A percentile compares a stretch with the other conserved stretches of the same genome.
These are phyloP conservation scores for Coniochaeta sp. DNA, from an alignment of 2,329 filamentous ascomycete genomes.

Conservation along the genomic window DNA sequence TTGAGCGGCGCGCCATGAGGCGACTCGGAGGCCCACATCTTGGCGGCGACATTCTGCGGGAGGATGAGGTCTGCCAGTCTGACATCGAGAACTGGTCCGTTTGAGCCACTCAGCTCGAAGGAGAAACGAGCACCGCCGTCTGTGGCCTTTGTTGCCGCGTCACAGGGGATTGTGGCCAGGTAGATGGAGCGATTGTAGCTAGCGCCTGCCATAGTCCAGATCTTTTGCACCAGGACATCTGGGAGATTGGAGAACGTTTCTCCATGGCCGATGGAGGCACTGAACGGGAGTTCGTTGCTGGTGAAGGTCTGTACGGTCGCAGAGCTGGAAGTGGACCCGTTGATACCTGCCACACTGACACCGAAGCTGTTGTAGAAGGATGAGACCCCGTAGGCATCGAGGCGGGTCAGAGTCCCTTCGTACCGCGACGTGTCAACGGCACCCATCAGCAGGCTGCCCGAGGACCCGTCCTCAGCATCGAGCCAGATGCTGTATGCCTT, in stretches of 20 bases:
- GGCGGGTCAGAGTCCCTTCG: conserved; percentile 14
- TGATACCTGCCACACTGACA: conserved; percentile 9
- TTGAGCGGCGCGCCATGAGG: neutral
- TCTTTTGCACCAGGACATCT: conserved; percentile 11
- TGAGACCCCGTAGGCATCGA: conserved; percentile 5
- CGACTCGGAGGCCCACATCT: neutral
- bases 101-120: conserved; percentile 16
- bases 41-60: conserved; percentile 1
- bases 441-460: conserved; percentile 22
- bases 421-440: conserved; percentile 21
- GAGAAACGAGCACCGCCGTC: conserved; percentile 8
- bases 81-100: conserved; percentile 18
- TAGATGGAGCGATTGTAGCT: conserved; percentile 8
- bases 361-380: conserved; percentile 5
- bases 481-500: conserved; percentile 25
- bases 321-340: conserved; percentile 6
- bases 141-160: conserved; percentile 11
- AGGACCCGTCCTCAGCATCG: conserved; percentile 15
- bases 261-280: conserved; percentile 11
- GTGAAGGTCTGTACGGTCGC: conserved; percentile 5
- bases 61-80: conserved; percentile 20
- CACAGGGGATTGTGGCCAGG: conserved; percentile 17
- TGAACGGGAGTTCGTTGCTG: conserved; percentile 13
- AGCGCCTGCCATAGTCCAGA: conserved; percentile 20
- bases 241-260: conserved; percentile 19